A percentile compares a stretch with the other conserved stretches of the same genome.
These are phyloP conservation scores for Colletotrichum orbiculare DNA, from an alignment of 2,329 filamentous ascomycete species.

Conservation along the genomic window DNA sequence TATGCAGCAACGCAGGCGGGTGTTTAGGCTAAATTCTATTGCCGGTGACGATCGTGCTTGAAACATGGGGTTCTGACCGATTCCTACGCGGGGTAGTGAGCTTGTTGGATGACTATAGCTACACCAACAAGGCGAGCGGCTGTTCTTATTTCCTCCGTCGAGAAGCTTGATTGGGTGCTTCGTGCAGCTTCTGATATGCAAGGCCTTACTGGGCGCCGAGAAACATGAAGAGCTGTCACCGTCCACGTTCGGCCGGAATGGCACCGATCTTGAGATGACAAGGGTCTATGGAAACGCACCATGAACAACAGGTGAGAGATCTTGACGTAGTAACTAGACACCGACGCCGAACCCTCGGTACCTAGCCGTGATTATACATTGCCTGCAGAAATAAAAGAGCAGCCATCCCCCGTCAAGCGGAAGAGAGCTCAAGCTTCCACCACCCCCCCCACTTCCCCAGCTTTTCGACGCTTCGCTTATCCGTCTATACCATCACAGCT, in stretches of 20 bases:
- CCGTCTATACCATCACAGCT: not conserved
- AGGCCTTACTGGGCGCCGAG: not conserved
- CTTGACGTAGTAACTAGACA: too few species aligned
- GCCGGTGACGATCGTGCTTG: slow-evolving; percentile 16
- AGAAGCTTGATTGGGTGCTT: too few species aligned
- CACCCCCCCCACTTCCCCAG: slow-evolving; percentile 1
- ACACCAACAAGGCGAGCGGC: not conserved
- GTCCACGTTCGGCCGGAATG: not conserved
- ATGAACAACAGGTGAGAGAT: too few species aligned
- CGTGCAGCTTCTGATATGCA: not conserved
- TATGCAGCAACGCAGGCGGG: not conserved
- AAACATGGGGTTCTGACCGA: slow-evolving; percentile 6
- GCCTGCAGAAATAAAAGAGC: slow-evolving; percentile 9
- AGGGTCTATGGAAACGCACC: not conserved
- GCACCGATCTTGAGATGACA: not conserved
- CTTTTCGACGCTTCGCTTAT: not conserved
- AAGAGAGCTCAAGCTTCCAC: not conserved
- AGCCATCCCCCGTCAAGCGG: slow-evolving; percentile 10
- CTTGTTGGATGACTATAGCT: not conserved
- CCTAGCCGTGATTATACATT: not conserved
- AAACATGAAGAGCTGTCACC: not conserved
- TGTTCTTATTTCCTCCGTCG: not conserved
- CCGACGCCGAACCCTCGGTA: too few species aligned
- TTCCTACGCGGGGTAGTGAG: slow-evolving; percentile 25
- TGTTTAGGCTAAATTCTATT: slow-evolving; percentile 34